Base-by-base conservation (phyloP, 805 yeast genomes). In the Brettanomyces custersianus region DNA sequence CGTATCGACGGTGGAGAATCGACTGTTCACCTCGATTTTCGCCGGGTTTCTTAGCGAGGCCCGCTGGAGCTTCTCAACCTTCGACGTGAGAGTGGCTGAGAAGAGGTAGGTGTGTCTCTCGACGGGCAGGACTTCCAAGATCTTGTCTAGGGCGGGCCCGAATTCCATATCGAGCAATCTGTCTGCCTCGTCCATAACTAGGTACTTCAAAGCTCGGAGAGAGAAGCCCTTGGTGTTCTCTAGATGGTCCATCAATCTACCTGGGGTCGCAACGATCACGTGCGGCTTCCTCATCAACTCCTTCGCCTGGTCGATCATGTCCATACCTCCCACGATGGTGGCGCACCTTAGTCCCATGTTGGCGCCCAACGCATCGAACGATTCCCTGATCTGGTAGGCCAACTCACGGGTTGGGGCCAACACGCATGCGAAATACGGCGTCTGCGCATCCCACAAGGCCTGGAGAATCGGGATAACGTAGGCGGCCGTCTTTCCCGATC, bases 401-500 rank as follows among this genome's bases (percentile, higher is more conserved):
- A 82, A 63, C 61, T 82, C 94, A 66, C 94, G 72, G 1, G 94
- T 82, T 38, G 94, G 94, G 0, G 90, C 83, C 45, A 92, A 59
- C 1, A 92, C 92, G 46, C 92, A 76, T 4, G 94, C 95, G 59
- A 76, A 92, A 49, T 83, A 82, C 4, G 96, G 88, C 2, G 80
- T 68, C 51, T 90, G 95, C 20, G 80, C 87, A 37, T 85, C 77
- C 86, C 95, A 88, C 33, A 92, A 66, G 1, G 85, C 78, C 57
- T 92, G 96, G 22, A 92, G 67, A 31, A 92, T 85, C 1, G 98
- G 98, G 35, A 92, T 76, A 7, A 97, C 96, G 67, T 92, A 92
- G 0, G 98, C 98, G 0, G 97, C 98, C 0, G 98, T 92, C 59
- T 90, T 90, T 44, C 98, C 98, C 4, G 96, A 85, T 31, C 98